These are phyloP conservation scores for Acanthamoeba sp. DNA, from an alignment of 208 protist species.

Conservation along the genomic window DNA sequence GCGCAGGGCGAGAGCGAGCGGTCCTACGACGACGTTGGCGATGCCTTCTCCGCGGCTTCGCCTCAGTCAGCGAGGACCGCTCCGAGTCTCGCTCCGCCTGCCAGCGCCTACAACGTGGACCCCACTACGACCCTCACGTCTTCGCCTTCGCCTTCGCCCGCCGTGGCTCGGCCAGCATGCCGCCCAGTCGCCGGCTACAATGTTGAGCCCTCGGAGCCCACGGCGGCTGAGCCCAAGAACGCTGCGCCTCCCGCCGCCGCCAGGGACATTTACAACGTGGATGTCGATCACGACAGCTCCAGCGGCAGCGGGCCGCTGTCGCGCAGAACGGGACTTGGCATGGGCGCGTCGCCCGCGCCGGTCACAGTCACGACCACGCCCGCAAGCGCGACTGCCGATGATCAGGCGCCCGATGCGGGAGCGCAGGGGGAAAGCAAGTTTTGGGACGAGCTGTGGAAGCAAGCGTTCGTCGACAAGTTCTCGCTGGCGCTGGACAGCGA, in stretches of 20 bases:
- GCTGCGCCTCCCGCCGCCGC: not conserved
- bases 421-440: not conserved
- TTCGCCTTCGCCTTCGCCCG: too few relatives aligned
- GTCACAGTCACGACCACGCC: not conserved
- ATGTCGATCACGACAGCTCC: not conserved
- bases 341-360: not conserved
- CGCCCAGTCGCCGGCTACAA: not conserved
- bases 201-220: not conserved
- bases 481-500: not conserved
- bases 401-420: not conserved
- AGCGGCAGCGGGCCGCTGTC: not conserved
- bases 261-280: not conserved
- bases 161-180: not conserved
- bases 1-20: not conserved
- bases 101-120: not conserved
- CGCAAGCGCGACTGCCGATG: not conserved
- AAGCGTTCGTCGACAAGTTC: constrained; percentile 32
- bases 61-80: not conserved
- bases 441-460: constrained; percentile 49
- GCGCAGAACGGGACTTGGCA: not conserved
- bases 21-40: not conserved
- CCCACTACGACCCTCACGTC: not conserved
- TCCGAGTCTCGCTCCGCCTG: too few relatives aligned
- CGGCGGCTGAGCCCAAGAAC: too few relatives aligned
- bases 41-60: not conserved